A percentile compares a stretch with the other conserved stretches of the same genome.
phyloP scores from a whole-genome alignment of 1,284 basidiomycete genomes.

The Entoloma clypeatum region DNA sequence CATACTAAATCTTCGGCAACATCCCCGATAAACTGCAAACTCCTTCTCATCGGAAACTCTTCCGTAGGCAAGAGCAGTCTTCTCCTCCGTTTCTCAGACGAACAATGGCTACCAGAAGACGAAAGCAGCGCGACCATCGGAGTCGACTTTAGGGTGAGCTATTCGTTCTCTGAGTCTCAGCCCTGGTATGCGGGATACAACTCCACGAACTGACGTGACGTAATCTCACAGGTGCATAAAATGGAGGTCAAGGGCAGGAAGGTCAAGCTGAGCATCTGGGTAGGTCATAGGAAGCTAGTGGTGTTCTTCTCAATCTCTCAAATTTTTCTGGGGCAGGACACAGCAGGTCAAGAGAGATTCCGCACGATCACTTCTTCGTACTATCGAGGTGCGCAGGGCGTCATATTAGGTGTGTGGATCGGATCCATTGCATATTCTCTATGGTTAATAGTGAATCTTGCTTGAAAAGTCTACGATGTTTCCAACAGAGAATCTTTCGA shows the following conservation, averaged over 20 bases:
- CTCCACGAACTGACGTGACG: conserved; percentile 1
- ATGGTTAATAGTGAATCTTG: background rate
- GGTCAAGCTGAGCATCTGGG: conserved; percentile 83
- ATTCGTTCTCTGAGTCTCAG: background rate
- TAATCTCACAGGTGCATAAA: conserved; percentile 61
- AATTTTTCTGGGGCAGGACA: conserved; percentile 81
- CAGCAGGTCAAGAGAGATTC: conserved; percentile 88
- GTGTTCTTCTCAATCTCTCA: too few relatives aligned
- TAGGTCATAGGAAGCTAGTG: too few relatives aligned
- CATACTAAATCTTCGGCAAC: conserved; percentile 17
- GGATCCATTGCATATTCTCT: background rate
- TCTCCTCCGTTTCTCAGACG: conserved; percentile 91
- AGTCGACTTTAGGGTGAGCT: conserved; percentile 71
- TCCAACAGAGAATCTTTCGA: conserved; percentile 90
- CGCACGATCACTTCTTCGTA: conserved; percentile 90
- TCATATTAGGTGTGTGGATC: conserved; percentile 71
- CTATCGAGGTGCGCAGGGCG: conserved; percentile 91
- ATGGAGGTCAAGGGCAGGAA: conserved; percentile 78
- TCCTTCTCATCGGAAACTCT: conserved; percentile 81
- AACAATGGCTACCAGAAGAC: conserved; percentile 93
- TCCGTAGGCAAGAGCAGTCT: conserved; percentile 92
- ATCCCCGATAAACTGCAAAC: conserved; percentile 60
- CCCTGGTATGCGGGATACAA: background rate
- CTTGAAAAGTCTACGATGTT: conserved; percentile 82
- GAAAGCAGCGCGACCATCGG: conserved; percentile 95